Base-by-base conservation (phyloP, 1,139 yeast genomes). In the Zygosaccharomyces pseudobailii region DNA sequence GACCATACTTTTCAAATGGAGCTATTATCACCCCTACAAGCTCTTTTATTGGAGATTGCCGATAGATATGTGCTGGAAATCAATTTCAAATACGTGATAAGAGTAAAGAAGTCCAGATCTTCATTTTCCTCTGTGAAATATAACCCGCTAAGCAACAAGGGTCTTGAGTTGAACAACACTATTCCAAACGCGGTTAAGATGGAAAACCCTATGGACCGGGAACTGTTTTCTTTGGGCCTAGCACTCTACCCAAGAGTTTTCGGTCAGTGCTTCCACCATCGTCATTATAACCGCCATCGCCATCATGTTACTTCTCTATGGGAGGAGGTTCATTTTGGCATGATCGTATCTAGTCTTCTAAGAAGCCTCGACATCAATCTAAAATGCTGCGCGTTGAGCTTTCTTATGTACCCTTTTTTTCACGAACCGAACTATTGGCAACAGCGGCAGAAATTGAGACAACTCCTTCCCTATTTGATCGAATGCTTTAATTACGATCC, bases 401-500 rank as follows among this genome's bases (percentile, higher is more conserved):
- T 58, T 38, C 33, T 58, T 27, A 34, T 52, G 20, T 44, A 45
- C n/a, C 64, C 63, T 2, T 56, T 50, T 31, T 36, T 62, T 13
- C 36, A 49, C 19, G 40, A 43, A 6, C 42, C 47, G 6, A 45
- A 46, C 5, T 38, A 40, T 5, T 58, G 56, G 52, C 43, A 49
- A 19, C 52, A 55, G 35, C 51, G 49, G 17, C 51, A 50, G 27
- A 47, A 50, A 1, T 33, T 59, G 13, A 45, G 45, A 4, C 55
- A 55, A 42, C 41, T 55, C 36, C 46, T 63, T 32, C 66, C 67
- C 3, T 57, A 56, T 42, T 47, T 63, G 40, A 47, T 61, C 20
- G 57, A 56, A 7, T 50, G 55, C n/a, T 54, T 63, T 38, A 58
- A 62, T 36, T 53, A 45, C 25, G 49, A 51, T 10, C 44, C 49